A percentile compares a stretch with the other conserved stretches of the same genome.
These are phyloP conservation scores for Aphanoascus verrucosus DNA, from an alignment of 2,329 filamentous ascomycete genomes.

Conservation along the genomic window DNA sequence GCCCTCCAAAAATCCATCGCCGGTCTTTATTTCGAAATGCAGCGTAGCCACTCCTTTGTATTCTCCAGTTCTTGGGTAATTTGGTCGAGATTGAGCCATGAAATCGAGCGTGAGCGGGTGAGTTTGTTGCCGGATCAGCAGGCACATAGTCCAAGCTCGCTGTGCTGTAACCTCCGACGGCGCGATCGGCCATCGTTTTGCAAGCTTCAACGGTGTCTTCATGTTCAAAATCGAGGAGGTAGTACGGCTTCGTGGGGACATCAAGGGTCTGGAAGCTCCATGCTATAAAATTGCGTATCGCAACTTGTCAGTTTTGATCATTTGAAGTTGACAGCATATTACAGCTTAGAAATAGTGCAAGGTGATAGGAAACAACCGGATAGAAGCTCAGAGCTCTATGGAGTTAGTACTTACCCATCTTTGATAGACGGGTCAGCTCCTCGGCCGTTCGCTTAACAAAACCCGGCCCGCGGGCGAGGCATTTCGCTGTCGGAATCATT, in stretches of 20 bases:
- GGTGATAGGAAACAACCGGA: neutral
- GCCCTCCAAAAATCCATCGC: conserved; percentile 71
- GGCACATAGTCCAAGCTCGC: conserved; percentile 58
- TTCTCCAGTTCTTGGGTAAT: conserved; percentile 54
- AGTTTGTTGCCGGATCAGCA: conserved; percentile 32
- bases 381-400: neutral
- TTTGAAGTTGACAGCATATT: too few relatives aligned
- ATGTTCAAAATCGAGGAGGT: conserved; percentile 35
- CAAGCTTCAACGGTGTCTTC: conserved; percentile 26
- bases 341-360: neutral
- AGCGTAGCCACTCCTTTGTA: conserved; percentile 59
- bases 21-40: conserved; percentile 78
- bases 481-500: conserved; percentile 33
- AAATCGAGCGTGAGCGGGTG: conserved; percentile 63
- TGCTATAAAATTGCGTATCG: conserved; percentile 20
- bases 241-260: conserved; percentile 31
- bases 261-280: conserved; percentile 32
- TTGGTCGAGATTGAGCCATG: conserved; percentile 79
- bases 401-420: conserved; percentile 36
- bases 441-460: conserved; percentile 50
- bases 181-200: conserved; percentile 75
- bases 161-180: conserved; percentile 77
- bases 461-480: conserved; percentile 35
- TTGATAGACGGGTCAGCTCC: conserved; percentile 48
- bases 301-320: neutral